Percentiles rank a stretch among this genome's conserved stretches.
Evolutionary conservation across 495 filamentous ascomycete genomes (phyloP).

Genomic region (Daldinia concentrica): DNA sequence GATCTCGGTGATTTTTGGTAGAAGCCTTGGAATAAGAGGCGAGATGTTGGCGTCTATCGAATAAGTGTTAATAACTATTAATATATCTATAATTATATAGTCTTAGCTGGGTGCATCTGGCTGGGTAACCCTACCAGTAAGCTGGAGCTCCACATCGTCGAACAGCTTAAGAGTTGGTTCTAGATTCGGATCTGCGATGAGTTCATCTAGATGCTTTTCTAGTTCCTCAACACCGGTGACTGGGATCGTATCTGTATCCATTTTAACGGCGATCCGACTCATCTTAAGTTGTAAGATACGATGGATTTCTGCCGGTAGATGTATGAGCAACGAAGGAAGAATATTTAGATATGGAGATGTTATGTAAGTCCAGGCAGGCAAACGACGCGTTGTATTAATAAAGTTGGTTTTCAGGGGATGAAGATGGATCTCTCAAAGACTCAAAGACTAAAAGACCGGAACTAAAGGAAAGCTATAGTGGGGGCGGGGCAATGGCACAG

Average conservation of each 20-base stretch:
- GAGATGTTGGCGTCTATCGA: slow-evolving; percentile 55
- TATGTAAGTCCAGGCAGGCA: neutral
- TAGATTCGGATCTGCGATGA: slow-evolving; percentile 51
- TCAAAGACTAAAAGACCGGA: neutral
- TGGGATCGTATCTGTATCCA: slow-evolving; percentile 49
- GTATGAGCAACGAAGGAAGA: no score
- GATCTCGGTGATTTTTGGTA: slow-evolving; percentile 59
- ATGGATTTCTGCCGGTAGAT: neutral
- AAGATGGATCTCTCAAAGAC: neutral
- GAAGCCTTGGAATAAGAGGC: slow-evolving; percentile 57
- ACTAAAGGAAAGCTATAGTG: neutral
- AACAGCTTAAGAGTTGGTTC: slow-evolving; percentile 58
- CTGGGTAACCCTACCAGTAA: slow-evolving; percentile 51
- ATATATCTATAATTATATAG: neutral
- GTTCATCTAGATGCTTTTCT: slow-evolving; percentile 58
- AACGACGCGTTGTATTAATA: slow-evolving; percentile 25
- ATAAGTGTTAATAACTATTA: neutral
- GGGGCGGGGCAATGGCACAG: neutral
- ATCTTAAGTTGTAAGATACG: slow-evolving; percentile 11
- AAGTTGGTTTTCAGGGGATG: neutral
- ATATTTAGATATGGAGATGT: neutral
- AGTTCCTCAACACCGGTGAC: slow-evolving; percentile 59
- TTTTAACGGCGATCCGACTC: slow-evolving; percentile 42
- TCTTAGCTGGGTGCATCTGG: neutral
- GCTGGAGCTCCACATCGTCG: slow-evolving; percentile 64